Percentiles rank a stretch among this genome's conserved stretches.
Evolutionary conservation across 2,329 filamentous ascomycete genomes (phyloP).

Genomic region (Penicillium sp.): DNA sequence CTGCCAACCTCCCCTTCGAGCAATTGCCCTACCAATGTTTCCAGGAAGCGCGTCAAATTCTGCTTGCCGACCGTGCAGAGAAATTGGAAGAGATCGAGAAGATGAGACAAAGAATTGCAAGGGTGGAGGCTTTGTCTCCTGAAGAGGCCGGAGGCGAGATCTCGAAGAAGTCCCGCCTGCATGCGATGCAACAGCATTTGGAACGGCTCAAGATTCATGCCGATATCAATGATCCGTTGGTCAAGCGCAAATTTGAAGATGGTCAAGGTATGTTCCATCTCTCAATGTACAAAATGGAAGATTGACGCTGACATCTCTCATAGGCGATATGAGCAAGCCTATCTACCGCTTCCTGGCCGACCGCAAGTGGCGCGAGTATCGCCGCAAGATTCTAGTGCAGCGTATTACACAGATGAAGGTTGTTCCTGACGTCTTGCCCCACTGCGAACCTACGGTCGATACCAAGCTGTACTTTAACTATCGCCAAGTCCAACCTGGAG

Average conservation of each 20-base stretch:
- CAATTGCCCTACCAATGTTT: slow-evolving; percentile 96
- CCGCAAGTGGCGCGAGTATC: slow-evolving; percentile 81
- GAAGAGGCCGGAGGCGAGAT: slow-evolving; percentile 61
- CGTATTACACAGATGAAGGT: slow-evolving; percentile 83
- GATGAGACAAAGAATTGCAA: slow-evolving; percentile 66
- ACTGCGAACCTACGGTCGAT: slow-evolving; percentile 73
- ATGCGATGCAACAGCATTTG: slow-evolving; percentile 68
- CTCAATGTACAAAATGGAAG: neutral
- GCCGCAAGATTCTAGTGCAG: slow-evolving; percentile 75
- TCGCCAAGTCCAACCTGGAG: slow-evolving; percentile 69
- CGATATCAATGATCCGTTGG: slow-evolving; percentile 90
- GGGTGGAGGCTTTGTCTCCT: slow-evolving; percentile 59
- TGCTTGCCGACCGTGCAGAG: slow-evolving; percentile 74
- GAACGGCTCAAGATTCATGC: slow-evolving; percentile 82
- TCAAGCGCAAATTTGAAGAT: slow-evolving; percentile 93
- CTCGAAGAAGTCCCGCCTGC: slow-evolving; percentile 65
- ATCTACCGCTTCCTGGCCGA: slow-evolving; percentile 91
- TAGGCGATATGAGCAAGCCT: slow-evolving; percentile 92
- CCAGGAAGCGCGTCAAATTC: slow-evolving; percentile 85
- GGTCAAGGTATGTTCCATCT: slow-evolving; percentile 64
- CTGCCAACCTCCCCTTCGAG: slow-evolving; percentile 77
- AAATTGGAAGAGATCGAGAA: slow-evolving; percentile 72
- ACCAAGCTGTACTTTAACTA: slow-evolving; percentile 78
- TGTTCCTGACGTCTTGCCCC: slow-evolving; percentile 80
- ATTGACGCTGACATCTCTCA: slow-evolving; percentile 20